phyloP scores from a whole-genome alignment of 2,329 filamentous ascomycete species.

The Exserohilum turcica region DNA sequence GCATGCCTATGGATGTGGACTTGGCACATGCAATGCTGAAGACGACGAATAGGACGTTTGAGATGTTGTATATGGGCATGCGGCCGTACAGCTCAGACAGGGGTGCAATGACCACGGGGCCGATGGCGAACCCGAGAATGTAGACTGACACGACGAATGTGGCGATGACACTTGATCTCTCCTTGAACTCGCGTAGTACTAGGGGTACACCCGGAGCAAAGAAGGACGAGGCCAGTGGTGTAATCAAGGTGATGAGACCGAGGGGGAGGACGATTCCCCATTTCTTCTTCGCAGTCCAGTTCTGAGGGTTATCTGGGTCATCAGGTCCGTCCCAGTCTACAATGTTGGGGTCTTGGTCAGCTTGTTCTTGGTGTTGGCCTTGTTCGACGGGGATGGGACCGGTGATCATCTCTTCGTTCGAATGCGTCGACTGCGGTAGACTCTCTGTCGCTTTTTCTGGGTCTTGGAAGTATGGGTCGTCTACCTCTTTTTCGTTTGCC shows the following conservation, averaged over 20 bases:
- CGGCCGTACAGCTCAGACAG: slow-evolving; percentile 47
- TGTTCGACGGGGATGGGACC: slow-evolving; percentile 4
- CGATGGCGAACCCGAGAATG: slow-evolving; percentile 47
- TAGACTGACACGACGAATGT: slow-evolving; percentile 49
- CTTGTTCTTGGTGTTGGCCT: slow-evolving; percentile 20
- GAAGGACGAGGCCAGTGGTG: slow-evolving; percentile 47
- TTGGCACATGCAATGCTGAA: slow-evolving; percentile 55
- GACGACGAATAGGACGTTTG: slow-evolving; percentile 57
- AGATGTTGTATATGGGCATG: slow-evolving; percentile 35
- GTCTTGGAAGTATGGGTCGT: slow-evolving; percentile 23
- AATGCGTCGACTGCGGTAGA: slow-evolving; percentile 30
- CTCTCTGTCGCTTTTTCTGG: slow-evolving; percentile 36
- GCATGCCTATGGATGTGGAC: slow-evolving; percentile 43
- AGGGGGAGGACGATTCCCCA: slow-evolving; percentile 45
- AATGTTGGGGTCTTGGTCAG: slow-evolving; percentile 35
- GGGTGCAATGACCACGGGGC: slow-evolving; percentile 46
- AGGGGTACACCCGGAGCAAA: slow-evolving; percentile 67
- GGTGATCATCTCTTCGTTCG: slow-evolving; percentile 32
- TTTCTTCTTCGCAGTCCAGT: slow-evolving; percentile 46
- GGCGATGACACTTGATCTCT: slow-evolving; percentile 38
- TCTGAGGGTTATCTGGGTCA: slow-evolving; percentile 48
- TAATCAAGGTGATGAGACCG: slow-evolving; percentile 46
- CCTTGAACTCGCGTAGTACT: slow-evolving; percentile 42
- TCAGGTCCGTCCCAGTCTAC: slow-evolving; percentile 45
- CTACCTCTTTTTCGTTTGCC: slow-evolving; percentile 23